Conservation (phyloP, 768 basidiomycete species). For the Pleurotus djamor region DNA sequence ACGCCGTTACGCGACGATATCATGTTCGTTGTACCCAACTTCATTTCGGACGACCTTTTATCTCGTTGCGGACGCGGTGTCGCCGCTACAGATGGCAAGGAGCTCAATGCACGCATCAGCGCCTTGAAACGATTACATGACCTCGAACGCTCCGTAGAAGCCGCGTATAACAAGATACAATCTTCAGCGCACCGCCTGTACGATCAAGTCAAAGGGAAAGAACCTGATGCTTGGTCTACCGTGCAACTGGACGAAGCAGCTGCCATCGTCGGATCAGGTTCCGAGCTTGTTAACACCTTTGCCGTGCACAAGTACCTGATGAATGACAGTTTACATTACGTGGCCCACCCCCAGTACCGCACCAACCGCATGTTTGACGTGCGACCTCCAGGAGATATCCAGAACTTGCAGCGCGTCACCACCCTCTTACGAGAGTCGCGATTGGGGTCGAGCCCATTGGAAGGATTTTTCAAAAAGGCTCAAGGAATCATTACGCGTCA, state of each 20-base stretch:
- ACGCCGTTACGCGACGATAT: slow-evolving; percentile 49
- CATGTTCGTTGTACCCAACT: slow-evolving; percentile 57
- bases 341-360: slow-evolving; percentile 47
- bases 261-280: slow-evolving; percentile 31
- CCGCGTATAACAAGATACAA: slow-evolving; percentile 24
- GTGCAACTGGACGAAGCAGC: slow-evolving; percentile 57
- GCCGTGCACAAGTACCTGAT: slow-evolving; percentile 70
- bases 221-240: slow-evolving; percentile 50
- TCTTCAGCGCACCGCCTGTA: slow-evolving; percentile 38
- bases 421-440: slow-evolving; percentile 41
- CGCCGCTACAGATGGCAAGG: slow-evolving; percentile 22
- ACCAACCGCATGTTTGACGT: slow-evolving; percentile 53
- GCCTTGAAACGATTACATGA: slow-evolving; percentile 59
- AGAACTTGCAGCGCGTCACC: slow-evolving; percentile 44
- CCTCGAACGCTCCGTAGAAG: slow-evolving; percentile 47
- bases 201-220: slow-evolving; percentile 35
- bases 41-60: slow-evolving; percentile 44
- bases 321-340: slow-evolving; percentile 46
- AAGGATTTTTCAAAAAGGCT: slow-evolving; percentile 51
- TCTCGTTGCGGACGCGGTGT: slow-evolving; percentile 41
- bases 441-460: slow-evolving; percentile 28
- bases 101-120: slow-evolving; percentile 61
- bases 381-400: slow-evolving; percentile 57
- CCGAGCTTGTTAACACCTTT: slow-evolving; percentile 32
- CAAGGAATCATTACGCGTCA: slow-evolving; percentile 34